Evolutionary conservation across 306 rosid species (phyloP).

Genomic region (Cotoneaster glaucophyllus): DNA sequence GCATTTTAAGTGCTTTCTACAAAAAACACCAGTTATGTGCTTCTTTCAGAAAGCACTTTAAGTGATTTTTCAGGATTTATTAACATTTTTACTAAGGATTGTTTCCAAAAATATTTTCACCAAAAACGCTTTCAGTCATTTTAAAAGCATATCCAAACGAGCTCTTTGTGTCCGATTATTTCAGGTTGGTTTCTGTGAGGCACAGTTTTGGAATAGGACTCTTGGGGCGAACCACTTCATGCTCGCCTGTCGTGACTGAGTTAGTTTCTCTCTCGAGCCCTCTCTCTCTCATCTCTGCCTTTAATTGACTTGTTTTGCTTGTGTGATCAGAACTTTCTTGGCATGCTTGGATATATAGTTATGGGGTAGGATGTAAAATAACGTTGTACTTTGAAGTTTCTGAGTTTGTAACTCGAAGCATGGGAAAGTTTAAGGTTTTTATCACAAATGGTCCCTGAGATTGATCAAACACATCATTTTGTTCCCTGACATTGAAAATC

Average conservation of each 20-base stretch:
- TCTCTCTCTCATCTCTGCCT: background rate
- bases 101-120: no score
- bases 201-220: constrained; percentile 74
- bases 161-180: constrained; percentile 73
- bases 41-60: no score
- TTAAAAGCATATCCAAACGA: no score
- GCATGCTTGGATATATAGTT: constrained; percentile 10
- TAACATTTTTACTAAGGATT: no score
- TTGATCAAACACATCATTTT: no score
- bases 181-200: constrained; percentile 41
- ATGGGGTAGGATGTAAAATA: background rate
- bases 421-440: background rate
- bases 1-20: no score
- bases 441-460: no score
- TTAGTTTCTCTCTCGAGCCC: constrained; percentile 19
- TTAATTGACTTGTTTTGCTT: background rate
- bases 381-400: background rate
- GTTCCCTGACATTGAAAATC: no score
- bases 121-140: no score
- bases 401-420: background rate
- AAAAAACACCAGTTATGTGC: no score
- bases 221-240: constrained; percentile 92
- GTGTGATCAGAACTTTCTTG: constrained; percentile 16
- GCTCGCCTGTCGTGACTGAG: constrained; percentile 94
- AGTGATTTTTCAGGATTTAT: no score